Evolutionary conservation across 345 rosid species (phyloP), one percentile per base, ranked within the genome.

Genomic region (Alliaria petiolata): DNA sequence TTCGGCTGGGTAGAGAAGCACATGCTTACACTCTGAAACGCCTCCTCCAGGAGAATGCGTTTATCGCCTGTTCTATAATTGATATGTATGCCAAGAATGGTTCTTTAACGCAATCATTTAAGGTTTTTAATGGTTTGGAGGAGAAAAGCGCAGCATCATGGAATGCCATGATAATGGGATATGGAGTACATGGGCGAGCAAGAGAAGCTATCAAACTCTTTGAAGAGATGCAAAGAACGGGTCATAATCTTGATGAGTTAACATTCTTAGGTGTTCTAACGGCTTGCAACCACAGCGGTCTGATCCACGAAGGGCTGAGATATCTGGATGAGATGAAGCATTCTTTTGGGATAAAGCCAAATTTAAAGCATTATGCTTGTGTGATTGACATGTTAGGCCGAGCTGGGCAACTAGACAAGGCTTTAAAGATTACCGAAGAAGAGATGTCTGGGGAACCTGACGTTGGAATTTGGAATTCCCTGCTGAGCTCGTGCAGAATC

Each of bases 71-170:
- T 36, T 82, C 95, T 7, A 75, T 88, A 50, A 79, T 90, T 62
- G 84, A 85, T 63, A 84, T 84, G 92, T 90, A 85, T 68, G 84
- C 85, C 28, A 90, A 90, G 75, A 78, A 83, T 47, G 95, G 90
- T 31, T 69, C 72, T 42, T 67, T 88, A 60, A 79, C 75, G 4
- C 76, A 57, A 54, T 80, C 92, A 31, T 73, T 12, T 20, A 75
- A 61, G 50, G 76, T 81, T 69, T 90, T 90, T 65, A 28, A 77
- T 25, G 65, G 60, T 22, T 68, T 82, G 43, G 64, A 78, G 22
- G 69, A 79, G 39, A 83, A 65, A 79, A 81, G 77, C 26, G 71
- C 67, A 47, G 81, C 83, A 35, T 80, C 85, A 25, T 88, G 87
- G 81, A 88, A 83, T 69, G 86, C 87, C 38, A 81, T 90, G 76